A percentile compares a stretch with the other conserved stretches of the same genome.
These are phyloP conservation scores for Phlyctochytrium bullatum DNA, from an alignment of 192 early-diverging fungal genomes.

Conservation along the genomic window DNA sequence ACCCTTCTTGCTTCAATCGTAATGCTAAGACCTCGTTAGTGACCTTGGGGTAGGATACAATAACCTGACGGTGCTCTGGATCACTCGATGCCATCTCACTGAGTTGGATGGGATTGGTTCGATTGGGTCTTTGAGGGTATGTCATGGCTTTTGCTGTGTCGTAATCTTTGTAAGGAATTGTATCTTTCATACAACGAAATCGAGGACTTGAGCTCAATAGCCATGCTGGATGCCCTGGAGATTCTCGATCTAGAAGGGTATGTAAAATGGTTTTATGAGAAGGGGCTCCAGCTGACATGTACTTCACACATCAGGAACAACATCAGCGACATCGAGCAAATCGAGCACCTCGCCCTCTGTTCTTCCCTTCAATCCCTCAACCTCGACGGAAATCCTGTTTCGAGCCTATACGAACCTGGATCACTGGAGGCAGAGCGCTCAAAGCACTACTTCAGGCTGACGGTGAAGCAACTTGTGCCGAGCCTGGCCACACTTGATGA, in stretches of 20 bases:
- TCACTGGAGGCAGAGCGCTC: neutral
- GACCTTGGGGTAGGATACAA: slow-evolving; percentile 47
- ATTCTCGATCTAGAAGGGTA: slow-evolving; percentile 50
- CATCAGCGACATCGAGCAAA: slow-evolving; percentile 32
- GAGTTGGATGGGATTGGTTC: slow-evolving; percentile 44
- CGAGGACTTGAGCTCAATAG: slow-evolving; percentile 29
- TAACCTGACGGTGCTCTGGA: slow-evolving; percentile 41
- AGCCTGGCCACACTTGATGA: slow-evolving; percentile 30
- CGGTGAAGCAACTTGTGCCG: slow-evolving; percentile 23
- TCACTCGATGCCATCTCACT: slow-evolving; percentile 37
- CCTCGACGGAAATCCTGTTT: slow-evolving; percentile 37
- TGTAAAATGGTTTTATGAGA: slow-evolving; percentile 9
- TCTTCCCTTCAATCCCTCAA: slow-evolving; percentile 29
- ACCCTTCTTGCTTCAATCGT: neutral
- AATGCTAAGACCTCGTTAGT: slow-evolving; percentile 14
- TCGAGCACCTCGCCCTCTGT: slow-evolving; percentile 45
- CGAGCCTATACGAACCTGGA: neutral
- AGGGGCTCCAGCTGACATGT: too few species aligned
- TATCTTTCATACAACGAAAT: slow-evolving; percentile 50
- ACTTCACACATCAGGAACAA: slow-evolving; percentile 34
- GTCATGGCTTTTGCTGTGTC: neutral
- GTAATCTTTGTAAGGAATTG: slow-evolving; percentile 25
- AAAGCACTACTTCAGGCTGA: neutral
- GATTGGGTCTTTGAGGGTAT: slow-evolving; percentile 4
- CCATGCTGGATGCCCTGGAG: slow-evolving; percentile 41